A percentile compares a stretch with the other conserved stretches of the same genome.
Evolutionary conservation across 768 basidiomycete genomes (phyloP).

Genomic region (Calocera cornea): DNA sequence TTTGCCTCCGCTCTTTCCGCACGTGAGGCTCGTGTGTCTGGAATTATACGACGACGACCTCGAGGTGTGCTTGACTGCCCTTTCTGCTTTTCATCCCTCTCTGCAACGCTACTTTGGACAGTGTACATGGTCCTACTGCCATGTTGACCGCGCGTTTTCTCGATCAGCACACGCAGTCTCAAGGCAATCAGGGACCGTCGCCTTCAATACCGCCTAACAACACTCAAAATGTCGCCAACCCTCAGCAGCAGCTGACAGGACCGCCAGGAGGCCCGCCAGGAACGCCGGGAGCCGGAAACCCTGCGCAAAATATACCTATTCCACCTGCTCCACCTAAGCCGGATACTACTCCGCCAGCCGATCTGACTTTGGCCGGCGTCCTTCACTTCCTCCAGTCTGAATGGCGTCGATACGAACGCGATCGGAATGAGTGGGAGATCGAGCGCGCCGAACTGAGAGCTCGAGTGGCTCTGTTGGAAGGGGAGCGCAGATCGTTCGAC

Average conservation of each 20-base stretch:
- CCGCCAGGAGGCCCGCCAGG: neutral
- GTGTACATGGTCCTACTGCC: neutral
- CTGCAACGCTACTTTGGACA: neutral
- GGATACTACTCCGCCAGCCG: conserved; percentile 20
- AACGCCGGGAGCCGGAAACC: neutral
- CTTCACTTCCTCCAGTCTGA: conserved; percentile 97
- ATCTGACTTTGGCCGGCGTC: conserved; percentile 85
- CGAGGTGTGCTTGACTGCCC: too few relatives aligned
- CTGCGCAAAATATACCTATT: neutral
- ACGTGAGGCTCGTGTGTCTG: conserved; percentile 4
- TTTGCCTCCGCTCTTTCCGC: neutral
- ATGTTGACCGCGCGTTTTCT: conserved; percentile 3
- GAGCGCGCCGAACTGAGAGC: conserved; percentile 89
- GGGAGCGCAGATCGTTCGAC: conserved; percentile 91
- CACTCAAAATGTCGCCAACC: conserved; percentile 2
- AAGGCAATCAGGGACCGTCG: neutral
- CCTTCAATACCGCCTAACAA: neutral
- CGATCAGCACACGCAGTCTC: neutral
- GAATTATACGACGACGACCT: neutral
- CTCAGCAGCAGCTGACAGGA: neutral
- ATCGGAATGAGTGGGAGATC: conserved; percentile 99
- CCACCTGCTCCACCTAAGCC: neutral
- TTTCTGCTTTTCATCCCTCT: neutral
- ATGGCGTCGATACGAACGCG: conserved; percentile 94
- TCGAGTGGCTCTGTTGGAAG: conserved; percentile 91